Evolutionary conservation across 352 stramenopile species (phyloP), one percentile per base, ranked within the genome.

Genomic region (Blastocystis sp.): DNA sequence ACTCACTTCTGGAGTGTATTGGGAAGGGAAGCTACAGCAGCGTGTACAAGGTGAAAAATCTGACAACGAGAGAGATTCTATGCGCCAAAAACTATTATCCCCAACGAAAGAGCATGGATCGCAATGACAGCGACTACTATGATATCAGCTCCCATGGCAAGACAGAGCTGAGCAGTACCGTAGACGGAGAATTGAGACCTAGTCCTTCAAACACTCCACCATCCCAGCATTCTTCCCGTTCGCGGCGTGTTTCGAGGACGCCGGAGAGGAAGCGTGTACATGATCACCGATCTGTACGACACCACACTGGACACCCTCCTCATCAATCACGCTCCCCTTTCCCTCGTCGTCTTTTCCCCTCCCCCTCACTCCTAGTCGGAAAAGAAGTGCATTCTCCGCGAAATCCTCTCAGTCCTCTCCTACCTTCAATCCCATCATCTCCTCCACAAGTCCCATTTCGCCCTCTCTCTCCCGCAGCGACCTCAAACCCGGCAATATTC

Each of bases 41-140:
- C 29, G 61, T 73, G 9, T 73, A 73, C 29, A 73, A 73, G 46
- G 61, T 73, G n/a, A 11, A 51, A 51, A 73, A 73, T 73, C 14
- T 73, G 32, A 32, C 42, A n/a, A 73, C 27, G n/a, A 32, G 61
- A 27, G 44, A 53, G 32, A 73, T 73, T 27, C 29, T 24, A n/a
- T 73, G 61, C 29, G 61, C 61, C 16, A 73, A 73, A 32, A 73
- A 73, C 18, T 46, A 46, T 32, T 51, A 46, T 46, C 38, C 38
- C 29, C 61, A 73, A 32, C 8, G n/a, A 51, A 29, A 46, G 51
- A 61, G 14, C 29, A 51, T 8, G 61, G 8, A 8, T 9, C 3
- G n/a, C 18, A 73, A 32, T 46, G 16, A 14, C 18, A 24, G n/a
- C 14, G 34, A 24, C 9, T 73, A 53, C 29, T 40, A n/a, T 21